A percentile compares a stretch with the other conserved stretches of the same genome.
Conservation (phyloP, 2,329 filamentous ascomycete species). For the Colletotrichum somersetense region DNA sequence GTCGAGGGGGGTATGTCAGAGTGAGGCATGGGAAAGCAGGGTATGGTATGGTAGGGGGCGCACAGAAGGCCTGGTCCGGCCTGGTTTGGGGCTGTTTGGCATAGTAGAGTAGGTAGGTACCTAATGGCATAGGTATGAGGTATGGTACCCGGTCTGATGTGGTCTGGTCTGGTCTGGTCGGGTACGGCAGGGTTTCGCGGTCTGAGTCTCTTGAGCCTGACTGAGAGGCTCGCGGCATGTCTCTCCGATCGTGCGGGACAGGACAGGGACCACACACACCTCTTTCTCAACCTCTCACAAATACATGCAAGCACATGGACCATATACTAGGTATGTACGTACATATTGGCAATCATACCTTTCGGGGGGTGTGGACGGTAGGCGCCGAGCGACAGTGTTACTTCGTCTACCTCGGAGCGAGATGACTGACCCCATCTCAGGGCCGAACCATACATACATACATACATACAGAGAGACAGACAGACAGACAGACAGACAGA, state of each 20-base stretch:
- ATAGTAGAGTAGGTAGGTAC: conserved; percentile 7
- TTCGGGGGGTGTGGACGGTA: conserved; percentile 22
- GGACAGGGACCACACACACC: conserved; percentile 37
- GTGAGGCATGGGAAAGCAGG: background rate
- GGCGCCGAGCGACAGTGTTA: conserved; percentile 40
- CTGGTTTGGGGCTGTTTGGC: conserved; percentile 23
- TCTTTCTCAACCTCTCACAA: conserved; percentile 25
- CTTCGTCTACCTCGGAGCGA: conserved; percentile 27
- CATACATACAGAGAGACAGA: too few species aligned
- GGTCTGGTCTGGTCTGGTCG: conserved; percentile 2
- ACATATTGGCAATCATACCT: background rate
- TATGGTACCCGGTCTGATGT: conserved; percentile 4
- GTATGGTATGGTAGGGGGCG: conserved; percentile 15
- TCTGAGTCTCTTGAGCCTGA: conserved; percentile 22
- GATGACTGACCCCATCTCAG: conserved; percentile 32
- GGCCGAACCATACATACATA: background rate
- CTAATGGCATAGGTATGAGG: background rate
- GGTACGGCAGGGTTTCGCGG: conserved; percentile 30
- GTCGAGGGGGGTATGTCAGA: conserved; percentile 29
- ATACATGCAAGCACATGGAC: conserved; percentile 39
- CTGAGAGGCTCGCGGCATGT: conserved; percentile 38
- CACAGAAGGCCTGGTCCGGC: conserved; percentile 10
- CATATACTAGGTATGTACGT: background rate
- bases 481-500: background rate
- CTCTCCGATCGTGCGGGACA: conserved; percentile 29